Evolutionary conservation across 1,284 basidiomycete species (phyloP), one percentile per base, ranked within the genome.

Genomic region (Leucocoprinus gongylophorus): DNA sequence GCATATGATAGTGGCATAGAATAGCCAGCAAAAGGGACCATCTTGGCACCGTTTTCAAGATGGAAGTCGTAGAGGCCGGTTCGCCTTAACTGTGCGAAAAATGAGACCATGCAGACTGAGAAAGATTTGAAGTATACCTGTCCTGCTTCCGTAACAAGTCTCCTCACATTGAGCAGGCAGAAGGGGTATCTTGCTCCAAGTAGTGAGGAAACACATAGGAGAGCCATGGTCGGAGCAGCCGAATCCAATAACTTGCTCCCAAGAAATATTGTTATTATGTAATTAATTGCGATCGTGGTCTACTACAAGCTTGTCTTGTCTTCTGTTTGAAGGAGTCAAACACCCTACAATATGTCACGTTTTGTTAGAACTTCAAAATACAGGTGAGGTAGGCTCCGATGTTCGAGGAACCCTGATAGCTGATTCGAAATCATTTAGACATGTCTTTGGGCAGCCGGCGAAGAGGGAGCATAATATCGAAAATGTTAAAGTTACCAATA

Each of bases 11-110:
- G 75, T 0, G 95, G 95, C 95, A 99, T 99, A 12, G 83, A 81
- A 68, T 85, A 98, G 3, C 95, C 95, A 1, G 92, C 95, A 66
- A 98, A 99, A 0, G 91, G 88, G 1, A 98, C 94, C 90, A 99
- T 95, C 71, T 97, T 97, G 15, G 86, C 97, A 35, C 81, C 86
- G 64, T 93, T 77, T 58, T 80, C 64, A 53, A 91, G 68, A 67
- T 99, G 95, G 65, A 95, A 95, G 61, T 95, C 90, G 63, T 97
- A 94, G 28, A 99, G 74, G 0, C 85, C 83, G 0, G 95, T 99
- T 59, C 76, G 79, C 60, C 60, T 72, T 46, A 76, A 60, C 72
- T 75, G 46, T 48, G n/a, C 26, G 12, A 44, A 15, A 30, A 32
- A 18, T 45, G 17, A 20, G 44, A 9, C 44, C 13, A 33, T 39